These are phyloP conservation scores for Tulasnella sp. DNA, from an alignment of 768 basidiomycete genomes.

Conservation along the genomic window DNA sequence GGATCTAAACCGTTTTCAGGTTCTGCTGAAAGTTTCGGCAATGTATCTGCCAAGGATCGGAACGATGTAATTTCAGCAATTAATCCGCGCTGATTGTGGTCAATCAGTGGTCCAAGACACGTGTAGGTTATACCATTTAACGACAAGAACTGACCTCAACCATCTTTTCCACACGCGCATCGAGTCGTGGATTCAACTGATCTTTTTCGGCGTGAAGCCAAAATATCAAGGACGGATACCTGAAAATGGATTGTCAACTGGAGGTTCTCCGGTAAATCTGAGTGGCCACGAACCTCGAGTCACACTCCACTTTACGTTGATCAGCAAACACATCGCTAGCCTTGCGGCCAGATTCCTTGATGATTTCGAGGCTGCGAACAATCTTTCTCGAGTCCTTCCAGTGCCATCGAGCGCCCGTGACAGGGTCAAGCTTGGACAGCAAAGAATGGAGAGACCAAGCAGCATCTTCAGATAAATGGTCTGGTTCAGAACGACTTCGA, in stretches of 20 bases:
- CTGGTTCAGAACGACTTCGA: conserved; percentile 44
- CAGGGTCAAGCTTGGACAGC: conserved; percentile 53
- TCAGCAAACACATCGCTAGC: conserved; percentile 57
- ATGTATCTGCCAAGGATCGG: conserved; percentile 22
- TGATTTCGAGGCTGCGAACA: conserved; percentile 59
- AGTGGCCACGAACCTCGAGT: conserved; percentile 18
- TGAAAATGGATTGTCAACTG: too few relatives aligned
- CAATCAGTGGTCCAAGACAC: too few relatives aligned
- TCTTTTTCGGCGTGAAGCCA: conserved; percentile 76
- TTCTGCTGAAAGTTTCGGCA: neutral
- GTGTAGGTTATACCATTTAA: too few relatives aligned
- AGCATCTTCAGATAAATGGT: conserved; percentile 38
- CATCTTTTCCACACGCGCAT: conserved; percentile 81
- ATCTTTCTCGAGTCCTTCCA: conserved; percentile 93
- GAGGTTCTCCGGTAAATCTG: too few relatives aligned
- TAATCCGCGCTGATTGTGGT: too few relatives aligned
- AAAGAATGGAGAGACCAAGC: conserved; percentile 56
- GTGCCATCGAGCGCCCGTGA: conserved; percentile 77
- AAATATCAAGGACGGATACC: conserved; percentile 75
- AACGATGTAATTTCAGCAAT: conserved; percentile 62
- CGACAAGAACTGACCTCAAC: conserved; percentile 45
- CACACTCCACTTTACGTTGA: conserved; percentile 34
- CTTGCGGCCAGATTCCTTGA: conserved; percentile 51
- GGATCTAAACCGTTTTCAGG: conserved; percentile 6
- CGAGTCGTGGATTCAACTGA: conserved; percentile 50